A percentile compares a stretch with the other conserved stretches of the same genome.
Conservation (phyloP, 371 early-diverging fungal species). For the Vavraia culicis region DNA sequence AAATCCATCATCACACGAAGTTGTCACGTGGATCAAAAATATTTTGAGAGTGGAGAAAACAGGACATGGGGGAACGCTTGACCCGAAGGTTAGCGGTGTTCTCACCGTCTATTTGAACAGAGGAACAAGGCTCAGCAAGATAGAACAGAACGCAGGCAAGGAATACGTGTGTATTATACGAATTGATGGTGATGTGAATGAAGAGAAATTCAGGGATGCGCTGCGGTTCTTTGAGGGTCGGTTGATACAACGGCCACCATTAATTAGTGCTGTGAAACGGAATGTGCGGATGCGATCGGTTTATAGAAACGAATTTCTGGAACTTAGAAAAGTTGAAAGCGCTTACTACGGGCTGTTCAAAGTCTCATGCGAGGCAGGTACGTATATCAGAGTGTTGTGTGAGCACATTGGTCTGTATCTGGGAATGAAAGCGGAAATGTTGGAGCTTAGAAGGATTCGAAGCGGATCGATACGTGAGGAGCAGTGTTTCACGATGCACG, state of each 20-base stretch:
- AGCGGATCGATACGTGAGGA: constrained; percentile 74
- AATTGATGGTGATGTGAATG: constrained; percentile 40
- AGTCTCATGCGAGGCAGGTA: constrained; percentile 96
- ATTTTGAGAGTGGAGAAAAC: constrained; percentile 93
- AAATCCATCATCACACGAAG: constrained; percentile 98
- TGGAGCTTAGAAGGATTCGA: constrained; percentile 87
- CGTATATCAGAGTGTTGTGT: constrained; percentile 95
- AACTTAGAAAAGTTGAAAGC: constrained; percentile 71
- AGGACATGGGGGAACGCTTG: constrained; percentile 93
- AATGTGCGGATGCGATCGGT: constrained; percentile 94
- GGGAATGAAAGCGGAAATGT: constrained; percentile 94
- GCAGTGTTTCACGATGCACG: constrained; percentile 81
- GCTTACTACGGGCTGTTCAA: constrained; percentile 80
- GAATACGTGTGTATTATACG: constrained; percentile 89
- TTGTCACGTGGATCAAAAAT: constrained; percentile 96
- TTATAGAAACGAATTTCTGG: constrained; percentile 72
- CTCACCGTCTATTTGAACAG: constrained; percentile 91
- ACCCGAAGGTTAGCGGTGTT: constrained; percentile 97
- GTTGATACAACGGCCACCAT: constrained; percentile 92
- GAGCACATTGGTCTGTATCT: constrained; percentile 86
- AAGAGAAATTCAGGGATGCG: constrained; percentile 45
- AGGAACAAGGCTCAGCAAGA: constrained; percentile 92
- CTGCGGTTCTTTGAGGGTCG: constrained; percentile 83
- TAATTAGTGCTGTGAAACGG: constrained; percentile 97
- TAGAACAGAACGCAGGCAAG: constrained; percentile 87